These are phyloP conservation scores for Limtongia smithiae DNA, from an alignment of 805 yeast genomes.

Conservation along the genomic window DNA sequence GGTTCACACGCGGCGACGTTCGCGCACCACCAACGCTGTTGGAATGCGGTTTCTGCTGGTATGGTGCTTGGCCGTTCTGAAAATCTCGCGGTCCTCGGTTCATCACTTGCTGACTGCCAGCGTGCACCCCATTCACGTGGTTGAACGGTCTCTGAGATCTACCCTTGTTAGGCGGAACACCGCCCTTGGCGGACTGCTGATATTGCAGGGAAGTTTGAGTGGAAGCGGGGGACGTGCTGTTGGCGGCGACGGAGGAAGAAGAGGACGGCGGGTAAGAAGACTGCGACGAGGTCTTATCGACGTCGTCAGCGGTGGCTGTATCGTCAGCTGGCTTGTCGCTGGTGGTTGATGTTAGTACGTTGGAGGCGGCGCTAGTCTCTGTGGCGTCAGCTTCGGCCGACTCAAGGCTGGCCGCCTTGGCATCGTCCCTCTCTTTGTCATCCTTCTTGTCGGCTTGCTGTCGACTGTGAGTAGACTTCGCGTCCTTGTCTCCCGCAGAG, in stretches of 20 bases:
- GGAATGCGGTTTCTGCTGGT: constrained; percentile 5
- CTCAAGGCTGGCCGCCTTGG: background rate
- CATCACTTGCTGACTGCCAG: background rate
- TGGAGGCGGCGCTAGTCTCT: too few species aligned
- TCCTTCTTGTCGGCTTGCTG: constrained; percentile 18
- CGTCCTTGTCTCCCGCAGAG: constrained; percentile 11
- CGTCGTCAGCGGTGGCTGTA: too few species aligned
- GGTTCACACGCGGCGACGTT: constrained; percentile 21
- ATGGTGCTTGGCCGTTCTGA: constrained; percentile 1
- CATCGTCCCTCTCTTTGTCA: constrained; percentile 15
- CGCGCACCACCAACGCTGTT: constrained; percentile 11
- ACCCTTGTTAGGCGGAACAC: background rate
- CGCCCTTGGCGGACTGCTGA: constrained; percentile 11
- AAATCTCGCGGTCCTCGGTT: constrained; percentile 14
- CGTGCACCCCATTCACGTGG: constrained; percentile 10
- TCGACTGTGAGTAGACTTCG: constrained; percentile 4
- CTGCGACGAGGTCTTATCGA: too few species aligned
- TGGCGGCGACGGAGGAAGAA: too few species aligned
- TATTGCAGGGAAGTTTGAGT: too few species aligned
- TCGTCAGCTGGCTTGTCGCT: too few species aligned
- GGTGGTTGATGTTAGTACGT: too few species aligned
- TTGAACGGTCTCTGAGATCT: constrained; percentile 12
- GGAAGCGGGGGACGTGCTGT: too few species aligned
- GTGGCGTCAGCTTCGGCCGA: background rate
- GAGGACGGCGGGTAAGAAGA: too few species aligned